Base-by-base conservation (phyloP, 345 rosid species). In the Citrus mangshanensis region DNA sequence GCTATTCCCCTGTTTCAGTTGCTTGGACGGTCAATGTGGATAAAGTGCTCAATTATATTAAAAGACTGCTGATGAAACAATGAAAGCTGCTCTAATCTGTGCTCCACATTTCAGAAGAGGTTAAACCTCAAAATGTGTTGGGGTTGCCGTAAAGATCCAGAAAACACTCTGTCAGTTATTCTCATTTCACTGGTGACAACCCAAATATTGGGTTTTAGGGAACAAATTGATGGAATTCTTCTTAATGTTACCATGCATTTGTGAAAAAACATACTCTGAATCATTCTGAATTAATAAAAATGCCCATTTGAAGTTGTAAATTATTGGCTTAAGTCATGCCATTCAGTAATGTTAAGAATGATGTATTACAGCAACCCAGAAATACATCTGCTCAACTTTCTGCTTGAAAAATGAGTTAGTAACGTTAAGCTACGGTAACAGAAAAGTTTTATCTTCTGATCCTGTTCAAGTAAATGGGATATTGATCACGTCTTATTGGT, bases 1-100 rank as follows among this genome's bases (percentile, higher is more conserved):
- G 89, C 68, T 88, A 89, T 80, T 85, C 93, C 72, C 95, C 98
- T 0, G 74, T 95, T 70, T 87, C 91, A 1, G 96, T 95, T 9
- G 97, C 97, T 1, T 94, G 98, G 98, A 88, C 94, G 0, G 97
- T 94, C 5, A 67, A 91, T 18, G 97, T 86, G 72, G 90, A 89
- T 24, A 90, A 84, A 72, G 93, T 94, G 3, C 73, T 88, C 28
- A 63, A 80, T 68, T 87, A 87, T 79, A 30, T 92, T 78, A 91
- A 85, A 80, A 76, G 77, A 27, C 64, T 72, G 80, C 77, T 93
- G 90, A 92, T 85, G 96, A 92, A 91, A 86, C 88, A 88, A 61
- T 90, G 86, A 88, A 79, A 32, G 35, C 42, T 34, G 59, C 65
- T 46, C 24, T n/a, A 51, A 35, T 25, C 24, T 32, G 27, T 21